Base-by-base conservation (phyloP, 73 alveolate genomes). In the Halteria grandinella region DNA sequence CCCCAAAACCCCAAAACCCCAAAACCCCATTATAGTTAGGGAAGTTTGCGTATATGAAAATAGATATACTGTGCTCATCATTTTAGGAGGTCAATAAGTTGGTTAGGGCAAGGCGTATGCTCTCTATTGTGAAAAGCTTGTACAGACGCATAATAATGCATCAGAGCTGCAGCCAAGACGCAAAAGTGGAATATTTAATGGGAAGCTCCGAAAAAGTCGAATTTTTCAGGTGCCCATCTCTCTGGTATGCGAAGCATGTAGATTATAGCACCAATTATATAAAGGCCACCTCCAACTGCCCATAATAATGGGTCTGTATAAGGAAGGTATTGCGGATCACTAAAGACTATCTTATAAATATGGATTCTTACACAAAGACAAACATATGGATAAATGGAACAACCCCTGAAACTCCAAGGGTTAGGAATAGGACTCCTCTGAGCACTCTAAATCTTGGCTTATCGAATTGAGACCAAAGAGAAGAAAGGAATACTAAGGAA, bases 211-310 rank as follows among this genome's bases (percentile, higher is more conserved):
- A 90, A 64, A 75, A 85, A 75, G 82, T 93, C 97, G 79, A 93
- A 95, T 62, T 75, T 93, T 45, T 89, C 92, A 20, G 98, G 97
- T 60, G 11, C 87, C 49, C 41, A 82, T 69, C 91, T 88, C 76
- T 95, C 99, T 15, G 99, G 99, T 27, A 77, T 76, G 83, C 97
- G 87, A 29, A 80, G 37, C 43, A 93, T 83, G 57, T 95, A 95
- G 41, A 93, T 41, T 18, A 64, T 25, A 1, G 90, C 95, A 0
- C 95, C 95, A 14, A 41, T 18, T 1, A 87, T 82, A 43, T 87
- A 87, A 18, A 73, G 36, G 0, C 72, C 81, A n/a, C 90, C 95
- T 15, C 89, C 89, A 60, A 83, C 15, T 14, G 40, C 55, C 77
- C 78, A 87, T 52, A 54, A 66, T 1, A 27, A 47, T 17, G 53